A percentile compares a stretch with the other conserved stretches of the same genome.
Conservation (phyloP, 1,139 yeast species). For the Kodamaea anthophila region DNA sequence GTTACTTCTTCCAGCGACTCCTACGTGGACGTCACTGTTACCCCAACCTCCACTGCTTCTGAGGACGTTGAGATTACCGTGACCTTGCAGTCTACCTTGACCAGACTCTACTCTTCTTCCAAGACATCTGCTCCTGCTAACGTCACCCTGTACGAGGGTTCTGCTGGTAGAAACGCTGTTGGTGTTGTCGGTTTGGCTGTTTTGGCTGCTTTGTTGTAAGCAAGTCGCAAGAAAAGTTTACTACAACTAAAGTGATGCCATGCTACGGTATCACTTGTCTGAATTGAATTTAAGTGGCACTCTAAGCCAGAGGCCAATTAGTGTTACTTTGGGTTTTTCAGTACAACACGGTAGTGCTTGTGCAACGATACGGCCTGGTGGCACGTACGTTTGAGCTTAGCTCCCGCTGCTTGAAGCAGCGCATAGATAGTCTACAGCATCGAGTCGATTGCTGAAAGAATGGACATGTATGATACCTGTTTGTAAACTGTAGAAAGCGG, state of each 20-base stretch:
- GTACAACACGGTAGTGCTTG: too few relatives aligned
- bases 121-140: slow-evolving; percentile 14
- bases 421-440: too few relatives aligned
- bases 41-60: slow-evolving; percentile 32
- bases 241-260: too few relatives aligned
- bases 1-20: slow-evolving; percentile 11
- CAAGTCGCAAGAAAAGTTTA: neutral
- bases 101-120: slow-evolving; percentile 19
- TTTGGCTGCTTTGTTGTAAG: slow-evolving; percentile 39
- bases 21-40: slow-evolving; percentile 18
- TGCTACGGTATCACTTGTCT: too few relatives aligned
- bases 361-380: too few relatives aligned
- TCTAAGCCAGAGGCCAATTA: too few relatives aligned
- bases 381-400: too few relatives aligned
- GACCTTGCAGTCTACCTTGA: slow-evolving; percentile 29
- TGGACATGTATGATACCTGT: too few relatives aligned
- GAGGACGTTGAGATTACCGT: slow-evolving; percentile 32
- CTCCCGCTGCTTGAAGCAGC: too few relatives aligned
- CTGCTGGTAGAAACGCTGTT: slow-evolving; percentile 22
- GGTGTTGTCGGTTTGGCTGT: slow-evolving; percentile 43
- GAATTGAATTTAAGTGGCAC: too few relatives aligned
- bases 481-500: too few relatives aligned
- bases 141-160: slow-evolving; percentile 23
- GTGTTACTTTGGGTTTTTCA: too few relatives aligned
- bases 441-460: slow-evolving; percentile 3